Base-by-base conservation (phyloP, 495 filamentous ascomycete genomes). In the Acidiella bohemica region DNA sequence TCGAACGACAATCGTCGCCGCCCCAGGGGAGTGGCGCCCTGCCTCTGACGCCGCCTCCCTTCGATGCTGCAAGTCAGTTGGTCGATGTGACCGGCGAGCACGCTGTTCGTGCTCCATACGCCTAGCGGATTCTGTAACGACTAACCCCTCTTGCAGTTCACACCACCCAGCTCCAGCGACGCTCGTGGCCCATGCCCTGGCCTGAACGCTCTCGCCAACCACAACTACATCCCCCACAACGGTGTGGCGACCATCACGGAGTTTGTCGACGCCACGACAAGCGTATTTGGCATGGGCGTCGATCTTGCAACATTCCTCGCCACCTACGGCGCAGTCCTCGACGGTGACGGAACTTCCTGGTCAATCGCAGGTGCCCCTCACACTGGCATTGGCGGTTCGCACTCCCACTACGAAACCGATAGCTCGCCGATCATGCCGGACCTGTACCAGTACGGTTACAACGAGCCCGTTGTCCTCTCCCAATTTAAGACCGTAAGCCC, bases 401-500 rank as follows among this genome's bases (percentile, higher is more conserved):
- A 76, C 49, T 72, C 68, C 51, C 67, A 70, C 23, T 68, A 68
- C 47, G 73, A 77, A 53, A 47, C 59, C 4, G 72, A 79, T 51
- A 65, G 58, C 10, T 76, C 71, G 25, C 62, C 72, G 7, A 70
- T 68, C 0, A 63, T 67, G 10, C 63, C 64, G 11, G 71, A 76
- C 36, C 33, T 52, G 6, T 32, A 44, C 39, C 49, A 47, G 20
- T 63, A 60, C 11, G 65, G 64, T 19, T 64, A 65, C 42, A 60
- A 54, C 40, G 53, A 56, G 40, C 55, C 51, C 7, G 42, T 71
- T 31, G 61, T 66, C 37, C 53, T 69, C 51, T 49, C 51, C 29
- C 61, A 69, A 26, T 68, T 66, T 36, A 47, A 63, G 41, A 26
- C 53, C 10, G 17, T 46, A 8, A 9, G 36, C 25, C 25, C 19